Evolutionary conservation across 768 basidiomycete species (phyloP).

Genomic region (Suillus variegatus): DNA sequence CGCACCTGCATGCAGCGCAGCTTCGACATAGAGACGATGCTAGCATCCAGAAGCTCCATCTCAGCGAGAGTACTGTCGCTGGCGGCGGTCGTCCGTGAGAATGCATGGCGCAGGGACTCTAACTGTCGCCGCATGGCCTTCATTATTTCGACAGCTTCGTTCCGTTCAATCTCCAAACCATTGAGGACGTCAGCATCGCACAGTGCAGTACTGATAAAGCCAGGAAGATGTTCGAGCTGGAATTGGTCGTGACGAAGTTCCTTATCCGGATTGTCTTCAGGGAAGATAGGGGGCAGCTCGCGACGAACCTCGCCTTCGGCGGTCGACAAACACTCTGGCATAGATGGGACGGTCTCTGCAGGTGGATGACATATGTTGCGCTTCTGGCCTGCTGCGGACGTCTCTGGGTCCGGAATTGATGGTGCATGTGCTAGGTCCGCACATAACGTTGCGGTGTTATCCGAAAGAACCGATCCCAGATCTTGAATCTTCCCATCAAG

Average conservation of each 20-base stretch:
- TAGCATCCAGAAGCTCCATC: constrained; percentile 68
- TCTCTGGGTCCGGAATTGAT: background rate
- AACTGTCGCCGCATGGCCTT: constrained; percentile 2
- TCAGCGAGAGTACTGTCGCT: constrained; percentile 30
- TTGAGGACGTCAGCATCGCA: constrained; percentile 3
- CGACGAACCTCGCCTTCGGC: background rate
- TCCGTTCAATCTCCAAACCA: background rate
- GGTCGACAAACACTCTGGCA: background rate
- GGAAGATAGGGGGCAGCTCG: background rate
- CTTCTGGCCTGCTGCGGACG: background rate
- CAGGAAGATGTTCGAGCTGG: constrained; percentile 2
- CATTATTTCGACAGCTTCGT: constrained; percentile 1
- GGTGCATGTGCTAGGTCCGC: background rate
- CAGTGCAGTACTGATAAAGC: background rate
- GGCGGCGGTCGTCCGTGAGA: background rate
- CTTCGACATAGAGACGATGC: constrained; percentile 68
- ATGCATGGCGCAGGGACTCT: background rate
- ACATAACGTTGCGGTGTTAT: background rate
- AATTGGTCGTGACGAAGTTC: constrained; percentile 1
- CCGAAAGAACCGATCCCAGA: background rate
- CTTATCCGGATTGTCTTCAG: background rate
- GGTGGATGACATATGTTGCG: too few species aligned
- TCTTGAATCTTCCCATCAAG: background rate
- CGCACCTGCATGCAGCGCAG: constrained; percentile 42
- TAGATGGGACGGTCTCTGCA: background rate